Percentiles rank a stretch among this genome's conserved stretches.
Evolutionary conservation across 2,329 filamentous ascomycete species (phyloP).

Genomic region (Alternaria gaisen): DNA sequence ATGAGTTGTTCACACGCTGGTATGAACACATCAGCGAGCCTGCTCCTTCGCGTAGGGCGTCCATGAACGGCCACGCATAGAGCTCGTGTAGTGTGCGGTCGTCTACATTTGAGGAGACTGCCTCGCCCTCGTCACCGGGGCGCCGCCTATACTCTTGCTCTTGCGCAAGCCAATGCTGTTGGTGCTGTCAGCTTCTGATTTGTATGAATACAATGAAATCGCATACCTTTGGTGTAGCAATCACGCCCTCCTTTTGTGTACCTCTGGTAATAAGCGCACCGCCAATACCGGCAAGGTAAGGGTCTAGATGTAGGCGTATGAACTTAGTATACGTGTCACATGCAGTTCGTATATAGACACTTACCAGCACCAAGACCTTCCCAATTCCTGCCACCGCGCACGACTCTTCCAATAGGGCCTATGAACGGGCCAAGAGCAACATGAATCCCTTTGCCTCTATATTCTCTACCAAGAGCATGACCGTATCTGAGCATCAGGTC

Average conservation of each 20-base stretch:
- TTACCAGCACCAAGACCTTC: slow-evolving; percentile 70
- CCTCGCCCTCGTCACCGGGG: slow-evolving; percentile 58
- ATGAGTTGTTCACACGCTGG: slow-evolving; percentile 44
- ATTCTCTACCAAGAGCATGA: slow-evolving; percentile 73
- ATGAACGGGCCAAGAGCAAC: slow-evolving; percentile 74
- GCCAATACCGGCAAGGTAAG: slow-evolving; percentile 66
- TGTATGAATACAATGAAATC: background rate
- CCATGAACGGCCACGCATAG: slow-evolving; percentile 73
- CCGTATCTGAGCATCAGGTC: slow-evolving; percentile 72
- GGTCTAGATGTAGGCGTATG: slow-evolving; percentile 52
- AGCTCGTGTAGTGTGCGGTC: slow-evolving; percentile 71
- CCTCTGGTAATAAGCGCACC: slow-evolving; percentile 60
- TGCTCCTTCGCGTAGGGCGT: slow-evolving; percentile 65
- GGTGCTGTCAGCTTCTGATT: slow-evolving; percentile 32
- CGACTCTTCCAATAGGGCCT: slow-evolving; percentile 75
- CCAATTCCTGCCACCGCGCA: slow-evolving; percentile 76
- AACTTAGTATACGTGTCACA: too few relatives aligned
- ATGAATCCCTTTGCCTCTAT: slow-evolving; percentile 75
- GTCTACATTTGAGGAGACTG: slow-evolving; percentile 69
- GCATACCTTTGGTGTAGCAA: slow-evolving; percentile 32
- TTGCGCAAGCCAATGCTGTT: slow-evolving; percentile 54
- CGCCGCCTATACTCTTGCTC: slow-evolving; percentile 64
- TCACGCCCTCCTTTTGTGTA: slow-evolving; percentile 62
- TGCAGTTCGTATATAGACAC: too few relatives aligned
- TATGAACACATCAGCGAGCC: slow-evolving; percentile 68